A percentile compares a stretch with the other conserved stretches of the same genome.
These are phyloP conservation scores for bread wheat (Triticum aestivum) DNA, from an alignment of 176 grass and related monocot species.

Conservation along the genomic window DNA sequence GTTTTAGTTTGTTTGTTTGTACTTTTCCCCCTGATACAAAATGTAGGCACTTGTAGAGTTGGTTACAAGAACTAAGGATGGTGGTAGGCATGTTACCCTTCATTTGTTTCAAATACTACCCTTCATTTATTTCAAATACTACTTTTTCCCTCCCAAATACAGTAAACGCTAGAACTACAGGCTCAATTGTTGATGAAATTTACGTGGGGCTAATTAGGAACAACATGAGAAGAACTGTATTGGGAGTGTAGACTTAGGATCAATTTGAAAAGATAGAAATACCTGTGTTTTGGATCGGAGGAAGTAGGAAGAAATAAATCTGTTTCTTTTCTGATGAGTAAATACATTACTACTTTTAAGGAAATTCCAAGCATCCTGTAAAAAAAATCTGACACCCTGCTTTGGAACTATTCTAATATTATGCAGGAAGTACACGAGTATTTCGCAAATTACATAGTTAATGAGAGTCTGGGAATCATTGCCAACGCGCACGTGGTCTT, in stretches of 20 bases:
- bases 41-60: too few species aligned
- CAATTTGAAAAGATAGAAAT: too few species aligned
- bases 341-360: neutral
- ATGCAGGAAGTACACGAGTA: constrained; percentile 77
- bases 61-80: neutral
- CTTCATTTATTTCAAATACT: neutral
- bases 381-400: constrained; percentile 1
- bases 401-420: constrained; percentile 15
- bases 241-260: too few species aligned
- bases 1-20: neutral
- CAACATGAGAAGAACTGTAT: too few species aligned
- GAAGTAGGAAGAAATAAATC: neutral
- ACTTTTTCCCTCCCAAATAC: neutral
- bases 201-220: too few species aligned
- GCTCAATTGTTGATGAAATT: neutral
- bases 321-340: neutral
- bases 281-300: too few species aligned
- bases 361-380: neutral
- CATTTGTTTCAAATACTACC: neutral
- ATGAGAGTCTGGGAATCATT: constrained; percentile 86
- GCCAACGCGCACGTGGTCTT: constrained; percentile 81
- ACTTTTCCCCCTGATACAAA: neutral
- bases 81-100: neutral
- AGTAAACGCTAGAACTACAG: neutral
- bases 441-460: constrained; percentile 87